Conservation (phyloP, 257 asterid genomes). For the Mitragyna speciosa region DNA sequence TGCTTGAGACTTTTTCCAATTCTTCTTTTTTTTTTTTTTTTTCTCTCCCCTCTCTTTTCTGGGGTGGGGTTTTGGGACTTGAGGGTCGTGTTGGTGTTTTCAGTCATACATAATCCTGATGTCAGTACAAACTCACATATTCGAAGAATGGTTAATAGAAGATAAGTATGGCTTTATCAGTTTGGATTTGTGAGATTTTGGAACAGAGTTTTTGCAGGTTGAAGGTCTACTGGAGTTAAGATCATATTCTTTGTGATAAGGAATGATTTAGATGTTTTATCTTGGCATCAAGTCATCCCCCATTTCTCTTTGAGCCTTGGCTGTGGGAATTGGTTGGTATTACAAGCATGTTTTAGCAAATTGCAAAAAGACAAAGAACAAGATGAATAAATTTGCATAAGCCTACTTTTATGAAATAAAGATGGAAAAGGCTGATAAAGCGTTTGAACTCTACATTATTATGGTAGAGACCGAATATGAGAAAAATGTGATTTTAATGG, state of each 20-base stretch:
- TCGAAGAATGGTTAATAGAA: not conserved
- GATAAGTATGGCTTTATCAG: not conserved
- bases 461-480: not conserved
- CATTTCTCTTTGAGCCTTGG: not conserved
- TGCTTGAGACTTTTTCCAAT: not conserved
- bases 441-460: not conserved
- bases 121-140: not conserved
- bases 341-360: not conserved
- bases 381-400: not conserved
- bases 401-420: not conserved
- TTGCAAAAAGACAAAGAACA: not conserved
- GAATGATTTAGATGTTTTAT: not conserved
- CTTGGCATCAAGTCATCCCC: not conserved
- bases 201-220: not conserved
- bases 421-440: not conserved
- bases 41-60: no score
- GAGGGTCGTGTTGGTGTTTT: no score
- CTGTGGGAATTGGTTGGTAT: not conserved
- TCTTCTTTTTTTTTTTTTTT: not conserved
- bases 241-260: not conserved
- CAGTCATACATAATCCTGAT: not conserved
- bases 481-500: not conserved
- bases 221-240: not conserved
- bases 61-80: no score
- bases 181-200: not conserved